phyloP scores from a whole-genome alignment of 1,284 basidiomycete species.

The Cutaneotrichosporon cyanovorans region DNA sequence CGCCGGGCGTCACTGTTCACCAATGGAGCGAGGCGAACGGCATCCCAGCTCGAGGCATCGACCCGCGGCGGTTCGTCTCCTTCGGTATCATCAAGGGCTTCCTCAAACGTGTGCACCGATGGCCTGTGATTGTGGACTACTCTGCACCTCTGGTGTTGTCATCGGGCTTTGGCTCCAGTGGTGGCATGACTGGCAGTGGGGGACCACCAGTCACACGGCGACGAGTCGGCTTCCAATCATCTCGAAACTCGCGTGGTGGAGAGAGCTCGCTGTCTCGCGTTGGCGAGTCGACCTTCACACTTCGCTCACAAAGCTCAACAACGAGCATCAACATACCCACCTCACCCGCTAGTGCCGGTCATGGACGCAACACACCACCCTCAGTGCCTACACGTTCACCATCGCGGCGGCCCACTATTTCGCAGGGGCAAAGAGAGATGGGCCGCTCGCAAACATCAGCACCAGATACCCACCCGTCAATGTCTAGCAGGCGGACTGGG shows the following conservation, averaged over 20 bases:
- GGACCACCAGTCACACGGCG: constrained; percentile 1
- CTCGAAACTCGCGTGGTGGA: neutral
- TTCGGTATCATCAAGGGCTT: constrained; percentile 99
- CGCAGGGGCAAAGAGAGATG: neutral
- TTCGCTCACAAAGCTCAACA: constrained; percentile 11
- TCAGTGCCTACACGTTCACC: neutral
- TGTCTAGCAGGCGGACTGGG: constrained; percentile 7
- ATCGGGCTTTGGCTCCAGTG: constrained; percentile 1
- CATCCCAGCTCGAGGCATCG: constrained; percentile 67
- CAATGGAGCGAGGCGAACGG: constrained; percentile 82
- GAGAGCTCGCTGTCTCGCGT: neutral
- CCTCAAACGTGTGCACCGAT: constrained; percentile 82
- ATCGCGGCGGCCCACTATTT: neutral
- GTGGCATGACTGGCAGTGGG: neutral
- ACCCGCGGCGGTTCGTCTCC: constrained; percentile 87
- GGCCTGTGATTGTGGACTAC: constrained; percentile 56
- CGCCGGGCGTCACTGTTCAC: constrained; percentile 71
- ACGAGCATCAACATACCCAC: neutral
- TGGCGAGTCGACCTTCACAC: constrained; percentile 21
- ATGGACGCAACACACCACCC: constrained; percentile 22
- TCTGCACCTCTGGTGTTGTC: constrained; percentile 4
- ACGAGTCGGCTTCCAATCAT: constrained; percentile 5
- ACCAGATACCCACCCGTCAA: constrained; percentile 19
- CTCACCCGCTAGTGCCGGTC: neutral
- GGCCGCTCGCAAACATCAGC: constrained; percentile 3